phyloP scores from a whole-genome alignment of 129 eudicot genomes.

The Pulicaria dysenterica region DNA sequence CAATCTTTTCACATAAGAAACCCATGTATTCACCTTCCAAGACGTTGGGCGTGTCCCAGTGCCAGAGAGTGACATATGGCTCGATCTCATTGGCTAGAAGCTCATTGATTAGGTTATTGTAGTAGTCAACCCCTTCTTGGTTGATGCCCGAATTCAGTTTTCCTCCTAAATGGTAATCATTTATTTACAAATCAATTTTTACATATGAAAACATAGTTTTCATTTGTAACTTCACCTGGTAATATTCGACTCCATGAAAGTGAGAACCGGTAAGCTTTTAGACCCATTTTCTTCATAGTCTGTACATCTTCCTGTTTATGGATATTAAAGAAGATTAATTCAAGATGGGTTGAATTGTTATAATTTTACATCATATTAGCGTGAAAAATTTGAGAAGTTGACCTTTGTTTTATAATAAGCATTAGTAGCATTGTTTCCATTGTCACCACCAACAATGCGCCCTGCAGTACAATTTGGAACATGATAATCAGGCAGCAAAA shows the following conservation, averaged over 20 bases:
- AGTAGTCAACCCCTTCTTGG: conserved; percentile 40
- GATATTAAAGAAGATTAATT: neutral
- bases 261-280: conserved; percentile 40
- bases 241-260: conserved; percentile 42
- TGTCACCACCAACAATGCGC: conserved; percentile 32
- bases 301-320: conserved; percentile 37
- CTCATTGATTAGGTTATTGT: conserved; percentile 38
- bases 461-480: conserved; percentile 18
- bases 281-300: conserved; percentile 37
- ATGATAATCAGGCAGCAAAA: neutral
- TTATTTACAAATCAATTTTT: neutral
- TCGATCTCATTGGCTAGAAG: conserved; percentile 35
- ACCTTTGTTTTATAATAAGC: conserved; percentile 35
- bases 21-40: conserved; percentile 39
- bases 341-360: neutral
- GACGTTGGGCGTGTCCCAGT: conserved; percentile 40
- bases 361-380: neutral
- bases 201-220: neutral
- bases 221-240: conserved; percentile 27
- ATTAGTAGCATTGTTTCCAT: conserved; percentile 25
- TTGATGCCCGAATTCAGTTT: conserved; percentile 34
- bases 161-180: conserved; percentile 24
- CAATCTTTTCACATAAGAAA: conserved; percentile 29
- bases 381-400: neutral
- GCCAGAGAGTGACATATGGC: conserved; percentile 39